phyloP scores from a whole-genome alignment of 495 filamentous ascomycete species.

The Sordaria brevicollis region DNA sequence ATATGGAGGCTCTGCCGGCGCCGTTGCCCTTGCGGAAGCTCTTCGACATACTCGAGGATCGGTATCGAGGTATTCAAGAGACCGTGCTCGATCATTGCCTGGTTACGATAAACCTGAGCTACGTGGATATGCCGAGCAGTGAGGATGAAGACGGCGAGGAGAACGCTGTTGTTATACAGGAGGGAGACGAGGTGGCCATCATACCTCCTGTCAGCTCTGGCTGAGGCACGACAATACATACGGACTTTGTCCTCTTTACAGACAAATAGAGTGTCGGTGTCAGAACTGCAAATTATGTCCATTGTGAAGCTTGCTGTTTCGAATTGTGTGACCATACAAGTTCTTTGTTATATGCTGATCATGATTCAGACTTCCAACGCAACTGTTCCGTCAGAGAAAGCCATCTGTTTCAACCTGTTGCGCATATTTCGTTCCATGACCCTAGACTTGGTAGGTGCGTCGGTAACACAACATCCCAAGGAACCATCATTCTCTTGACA shows the following conservation, averaged over 20 bases:
- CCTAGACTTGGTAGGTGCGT: neutral
- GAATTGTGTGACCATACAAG: neutral
- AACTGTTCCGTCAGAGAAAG: neutral
- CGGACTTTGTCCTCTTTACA: neutral
- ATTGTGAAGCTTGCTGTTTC: neutral
- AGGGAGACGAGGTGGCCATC: slow-evolving; percentile 84
- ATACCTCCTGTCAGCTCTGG: slow-evolving; percentile 96
- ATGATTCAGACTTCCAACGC: neutral
- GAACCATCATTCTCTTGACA: neutral
- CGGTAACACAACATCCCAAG: neutral
- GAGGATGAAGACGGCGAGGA: slow-evolving; percentile 27
- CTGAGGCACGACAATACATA: slow-evolving; percentile 11
- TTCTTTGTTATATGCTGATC: neutral
- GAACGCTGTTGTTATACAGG: slow-evolving; percentile 45
- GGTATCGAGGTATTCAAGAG: slow-evolving; percentile 67
- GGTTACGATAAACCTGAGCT: slow-evolving; percentile 78
- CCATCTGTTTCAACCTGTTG: neutral
- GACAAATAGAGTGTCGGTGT: slow-evolving; percentile 13
- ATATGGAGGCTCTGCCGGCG: slow-evolving; percentile 60
- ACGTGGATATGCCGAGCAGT: slow-evolving; percentile 59
- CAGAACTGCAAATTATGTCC: neutral
- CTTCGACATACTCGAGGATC: slow-evolving; percentile 61
- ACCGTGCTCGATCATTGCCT: slow-evolving; percentile 68
- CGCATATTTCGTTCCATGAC: neutral
- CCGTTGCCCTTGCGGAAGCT: slow-evolving; percentile 58